These are phyloP conservation scores for Solanum neorickii DNA, from an alignment of 257 asterid genomes.

Conservation along the genomic window DNA sequence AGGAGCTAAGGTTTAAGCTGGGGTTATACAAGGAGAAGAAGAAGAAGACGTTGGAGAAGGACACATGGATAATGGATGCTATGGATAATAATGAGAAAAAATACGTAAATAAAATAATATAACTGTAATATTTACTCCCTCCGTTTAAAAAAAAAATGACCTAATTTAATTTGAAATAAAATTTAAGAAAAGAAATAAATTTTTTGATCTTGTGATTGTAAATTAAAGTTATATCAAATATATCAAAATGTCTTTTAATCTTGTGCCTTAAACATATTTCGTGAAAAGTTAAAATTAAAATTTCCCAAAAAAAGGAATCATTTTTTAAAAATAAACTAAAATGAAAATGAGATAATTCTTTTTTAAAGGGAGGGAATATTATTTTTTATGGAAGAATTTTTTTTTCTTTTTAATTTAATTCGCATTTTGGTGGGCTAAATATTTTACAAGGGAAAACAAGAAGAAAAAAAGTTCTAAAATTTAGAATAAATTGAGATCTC, in stretches of 20 bases:
- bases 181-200: too few relatives aligned
- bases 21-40: neutral
- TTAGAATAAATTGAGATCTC: too few relatives aligned
- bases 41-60: neutral
- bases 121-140: neutral
- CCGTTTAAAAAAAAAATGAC: too few relatives aligned
- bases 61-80: neutral
- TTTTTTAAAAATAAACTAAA: too few relatives aligned
- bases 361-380: neutral
- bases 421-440: neutral
- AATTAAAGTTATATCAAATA: too few relatives aligned
- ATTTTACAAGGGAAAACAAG: neutral
- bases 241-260: too few relatives aligned
- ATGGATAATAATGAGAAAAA: neutral
- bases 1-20: neutral
- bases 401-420: neutral
- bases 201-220: accelerated
- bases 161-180: too few relatives aligned
- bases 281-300: too few relatives aligned
- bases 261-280: too few relatives aligned
- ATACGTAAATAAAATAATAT: neutral
- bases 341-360: too few relatives aligned
- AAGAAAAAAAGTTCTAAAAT: too few relatives aligned
- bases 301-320: too few relatives aligned
- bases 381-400: neutral